phyloP scores from a whole-genome alignment of 2,329 filamentous ascomycete species.

The Botrytis medusae region DNA sequence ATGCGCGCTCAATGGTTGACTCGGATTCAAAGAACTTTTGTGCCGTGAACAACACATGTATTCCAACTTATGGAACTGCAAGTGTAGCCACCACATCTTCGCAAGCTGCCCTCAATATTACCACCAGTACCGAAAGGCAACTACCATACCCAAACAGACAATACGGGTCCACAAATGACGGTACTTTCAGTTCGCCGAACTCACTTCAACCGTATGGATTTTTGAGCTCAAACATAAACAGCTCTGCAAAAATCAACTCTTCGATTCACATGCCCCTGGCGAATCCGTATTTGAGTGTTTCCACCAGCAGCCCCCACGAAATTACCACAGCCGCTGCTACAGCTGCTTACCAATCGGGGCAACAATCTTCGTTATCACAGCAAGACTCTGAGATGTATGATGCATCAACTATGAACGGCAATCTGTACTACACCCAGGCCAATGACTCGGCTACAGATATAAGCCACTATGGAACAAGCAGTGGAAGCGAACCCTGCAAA shows the following conservation, averaged over 20 bases:
- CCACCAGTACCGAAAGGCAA: background rate
- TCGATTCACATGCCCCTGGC: constrained; percentile 24
- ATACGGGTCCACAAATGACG: constrained; percentile 16
- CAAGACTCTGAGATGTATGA: constrained; percentile 5
- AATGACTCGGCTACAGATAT: constrained; percentile 8
- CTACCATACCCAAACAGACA: constrained; percentile 16
- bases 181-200: background rate
- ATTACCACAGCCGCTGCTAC: constrained; percentile 20
- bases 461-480: constrained; percentile 14
- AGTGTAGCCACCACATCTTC: background rate
- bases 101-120: background rate
- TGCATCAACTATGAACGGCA: background rate
- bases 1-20: constrained; percentile 4
- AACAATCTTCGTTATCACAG: constrained; percentile 11
- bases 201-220: constrained; percentile 1
- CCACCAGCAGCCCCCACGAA: constrained; percentile 35
- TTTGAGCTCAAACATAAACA: constrained; percentile 1
- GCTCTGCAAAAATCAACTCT: constrained; percentile 1
- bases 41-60: background rate
- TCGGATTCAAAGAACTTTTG: constrained; percentile 18
- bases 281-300: constrained; percentile 29
- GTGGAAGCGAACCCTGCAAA: constrained; percentile 3
- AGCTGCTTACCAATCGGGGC: constrained; percentile 1
- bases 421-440: background rate
- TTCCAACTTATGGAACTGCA: background rate